phyloP scores from a whole-genome alignment of 352 stramenopile species.

The Aphanomyces stellatus region DNA sequence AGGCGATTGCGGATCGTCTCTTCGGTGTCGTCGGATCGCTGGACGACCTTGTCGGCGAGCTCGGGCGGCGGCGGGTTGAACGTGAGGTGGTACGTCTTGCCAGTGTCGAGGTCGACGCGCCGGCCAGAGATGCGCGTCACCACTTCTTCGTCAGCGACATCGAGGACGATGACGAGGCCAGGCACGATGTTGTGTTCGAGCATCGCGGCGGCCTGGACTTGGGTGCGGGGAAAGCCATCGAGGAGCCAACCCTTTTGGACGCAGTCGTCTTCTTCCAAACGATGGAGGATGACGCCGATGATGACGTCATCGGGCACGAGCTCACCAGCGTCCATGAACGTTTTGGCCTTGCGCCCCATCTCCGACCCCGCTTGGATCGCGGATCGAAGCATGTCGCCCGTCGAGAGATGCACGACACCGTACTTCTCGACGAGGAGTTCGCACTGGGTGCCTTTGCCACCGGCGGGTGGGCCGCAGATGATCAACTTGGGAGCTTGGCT shows the following conservation, averaged over 20 bases:
- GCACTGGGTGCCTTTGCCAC: conserved; percentile 95
- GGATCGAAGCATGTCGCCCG: conserved; percentile 87
- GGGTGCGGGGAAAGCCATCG: conserved; percentile 86
- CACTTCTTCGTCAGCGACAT: conserved; percentile 92
- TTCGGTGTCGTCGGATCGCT: conserved; percentile 89
- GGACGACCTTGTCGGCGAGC: conserved; percentile 64
- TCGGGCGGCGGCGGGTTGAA: conserved; percentile 86
- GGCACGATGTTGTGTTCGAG: conserved; percentile 69
- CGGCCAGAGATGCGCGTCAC: conserved; percentile 94
- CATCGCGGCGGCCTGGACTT: conserved; percentile 70
- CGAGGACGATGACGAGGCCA: conserved; percentile 86
- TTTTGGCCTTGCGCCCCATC: conserved; percentile 28
- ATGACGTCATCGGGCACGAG: conserved; percentile 40
- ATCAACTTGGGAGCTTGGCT: conserved; percentile 24
- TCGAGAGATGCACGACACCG: conserved; percentile 86
- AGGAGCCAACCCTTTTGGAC: conserved; percentile 79
- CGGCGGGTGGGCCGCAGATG: conserved; percentile 67
- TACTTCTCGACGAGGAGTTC: conserved; percentile 78
- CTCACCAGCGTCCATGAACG: conserved; percentile 36
- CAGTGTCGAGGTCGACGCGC: conserved; percentile 89
- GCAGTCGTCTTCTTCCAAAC: conserved; percentile 74
- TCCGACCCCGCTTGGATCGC: conserved; percentile 48
- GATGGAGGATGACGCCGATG: conserved; percentile 42
- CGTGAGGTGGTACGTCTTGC: conserved; percentile 94
- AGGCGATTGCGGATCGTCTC: conserved; percentile 84